A percentile compares a stretch with the other conserved stretches of the same genome.
Evolutionary conservation across 2,329 filamentous ascomycete species (phyloP).

Genomic region (Colletotrichum karsti): DNA sequence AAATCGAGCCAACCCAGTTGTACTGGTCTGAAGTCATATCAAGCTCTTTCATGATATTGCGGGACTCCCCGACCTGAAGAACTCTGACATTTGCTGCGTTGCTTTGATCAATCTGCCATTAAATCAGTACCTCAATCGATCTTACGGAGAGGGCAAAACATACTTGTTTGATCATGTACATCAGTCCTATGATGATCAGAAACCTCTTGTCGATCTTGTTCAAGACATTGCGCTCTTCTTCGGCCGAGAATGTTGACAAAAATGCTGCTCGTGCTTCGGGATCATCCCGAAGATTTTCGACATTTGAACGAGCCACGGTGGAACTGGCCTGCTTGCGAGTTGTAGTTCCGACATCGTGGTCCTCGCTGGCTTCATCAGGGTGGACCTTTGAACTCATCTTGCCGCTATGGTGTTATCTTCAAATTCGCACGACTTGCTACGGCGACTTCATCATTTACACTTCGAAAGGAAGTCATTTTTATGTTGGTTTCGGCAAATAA

Average conservation of each 20-base stretch:
- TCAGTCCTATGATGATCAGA: constrained; percentile 45
- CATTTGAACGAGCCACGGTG: background rate
- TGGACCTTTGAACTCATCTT: background rate
- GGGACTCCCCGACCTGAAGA: constrained; percentile 46
- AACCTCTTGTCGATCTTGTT: constrained; percentile 48
- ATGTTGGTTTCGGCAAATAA: too few species aligned
- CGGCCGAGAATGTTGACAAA: constrained; percentile 45
- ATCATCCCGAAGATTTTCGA: constrained; percentile 26
- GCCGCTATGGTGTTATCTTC: background rate
- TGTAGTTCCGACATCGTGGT: background rate
- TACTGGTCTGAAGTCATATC: constrained; percentile 18
- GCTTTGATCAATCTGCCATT: constrained; percentile 42
- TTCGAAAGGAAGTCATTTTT: background rate
- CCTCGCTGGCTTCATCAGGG: background rate
- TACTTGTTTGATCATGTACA: constrained; percentile 52
- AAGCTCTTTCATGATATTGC: constrained; percentile 38
- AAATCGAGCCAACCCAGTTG: constrained; percentile 20
- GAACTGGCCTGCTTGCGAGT: constrained; percentile 11
- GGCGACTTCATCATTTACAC: too few species aligned
- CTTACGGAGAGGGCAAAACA: background rate
- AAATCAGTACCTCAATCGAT: background rate
- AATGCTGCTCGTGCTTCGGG: constrained; percentile 37
- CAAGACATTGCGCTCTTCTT: constrained; percentile 47
- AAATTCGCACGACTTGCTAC: too few species aligned
- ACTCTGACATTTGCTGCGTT: constrained; percentile 52